These are phyloP conservation scores for Plasmodium gallinaceum DNA, from an alignment of 169 alveolate genomes.

Conservation along the genomic window DNA sequence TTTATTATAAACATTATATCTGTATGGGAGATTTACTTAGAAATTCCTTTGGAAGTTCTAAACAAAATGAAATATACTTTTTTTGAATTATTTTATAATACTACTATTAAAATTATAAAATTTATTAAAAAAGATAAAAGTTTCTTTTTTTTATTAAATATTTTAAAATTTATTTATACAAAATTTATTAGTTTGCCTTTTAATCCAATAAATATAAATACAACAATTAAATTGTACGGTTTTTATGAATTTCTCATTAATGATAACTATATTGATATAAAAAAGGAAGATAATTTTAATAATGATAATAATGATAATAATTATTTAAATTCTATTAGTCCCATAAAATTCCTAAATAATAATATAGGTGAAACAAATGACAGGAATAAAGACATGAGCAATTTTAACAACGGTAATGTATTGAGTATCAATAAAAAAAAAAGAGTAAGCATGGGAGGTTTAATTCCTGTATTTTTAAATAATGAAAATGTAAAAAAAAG, in stretches of 20 bases:
- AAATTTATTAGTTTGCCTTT: slow-evolving; percentile 72
- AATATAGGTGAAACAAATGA: background rate
- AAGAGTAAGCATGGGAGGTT: slow-evolving; percentile 74
- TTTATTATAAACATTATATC: slow-evolving; percentile 54
- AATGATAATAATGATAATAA: slow-evolving; percentile 9
- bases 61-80: slow-evolving; percentile 75
- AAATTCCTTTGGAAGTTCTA: slow-evolving; percentile 61
- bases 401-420: background rate
- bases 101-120: slow-evolving; percentile 61
- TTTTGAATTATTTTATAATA: slow-evolving; percentile 75
- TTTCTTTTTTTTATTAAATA: slow-evolving; percentile 47
- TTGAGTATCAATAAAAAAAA: slow-evolving; percentile 51
- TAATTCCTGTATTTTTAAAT: slow-evolving; percentile 70
- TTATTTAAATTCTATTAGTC: slow-evolving; percentile 43
- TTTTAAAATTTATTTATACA: slow-evolving; percentile 47
- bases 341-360: slow-evolving; percentile 34
- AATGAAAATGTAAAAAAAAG: slow-evolving; percentile 38
- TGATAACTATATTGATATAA: background rate
- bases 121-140: slow-evolving; percentile 51
- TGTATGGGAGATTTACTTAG: slow-evolving; percentile 66
- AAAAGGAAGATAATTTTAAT: slow-evolving; percentile 36
- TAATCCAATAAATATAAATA: slow-evolving; percentile 62
- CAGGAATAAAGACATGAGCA: background rate
- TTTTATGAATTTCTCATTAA: slow-evolving; percentile 64
- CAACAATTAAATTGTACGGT: slow-evolving; percentile 47